Base-by-base conservation (phyloP, 2,329 filamentous ascomycete genomes). In the Sporothrix phasma region DNA sequence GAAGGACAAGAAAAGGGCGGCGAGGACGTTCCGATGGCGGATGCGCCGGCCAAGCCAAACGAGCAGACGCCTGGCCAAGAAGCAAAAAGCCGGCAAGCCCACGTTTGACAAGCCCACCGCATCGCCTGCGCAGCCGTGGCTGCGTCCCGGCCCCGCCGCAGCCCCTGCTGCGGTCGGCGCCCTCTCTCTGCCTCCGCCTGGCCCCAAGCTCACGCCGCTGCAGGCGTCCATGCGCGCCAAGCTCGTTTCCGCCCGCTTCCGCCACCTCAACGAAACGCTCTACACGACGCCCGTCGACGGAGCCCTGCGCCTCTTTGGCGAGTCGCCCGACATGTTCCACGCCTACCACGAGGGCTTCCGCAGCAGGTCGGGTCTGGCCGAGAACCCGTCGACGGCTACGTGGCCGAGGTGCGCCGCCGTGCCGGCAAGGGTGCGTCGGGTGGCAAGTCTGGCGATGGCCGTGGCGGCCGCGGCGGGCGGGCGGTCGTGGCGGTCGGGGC, bases 341-440 rank as follows among this genome's bases (percentile, higher is more conserved):
- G 92, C 97, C 76, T 99, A 99, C 76, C 94, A 99, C 77, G 88
- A 92, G 61, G 94, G 94, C 39, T 99, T 99, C 81, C 88, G 1
- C 89, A 92, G 62, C 94, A 99, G 77, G 94, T 97, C 65, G 88
- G 72, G 89, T 92, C 2, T 99, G 94, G 94, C 94, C 7, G 90
- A 93, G 72, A 99, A 99, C 76, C 94, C 0, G 91, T 99, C 54
- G 90, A 97, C 74, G 85, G 84, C 65, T 97, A 96, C 77, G 87
- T 97, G 68, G 73, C 78, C 31, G 82, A 88, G 60, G 85, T 97
- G 68, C 81, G 85, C 64, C 73, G 76, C 17, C 85, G 93, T n/a
- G 66, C 64, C 26, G 56, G 61, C 41, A 58, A 60, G 64, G 66
- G 68, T 15, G 53, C 51, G n/a, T 46, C 53, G 10, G 51, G 34